Evolutionary conservation across 2,329 filamentous ascomycete species (phyloP), one percentile per base, ranked within the genome.

Genomic region (Thermoascus crustaceus): DNA sequence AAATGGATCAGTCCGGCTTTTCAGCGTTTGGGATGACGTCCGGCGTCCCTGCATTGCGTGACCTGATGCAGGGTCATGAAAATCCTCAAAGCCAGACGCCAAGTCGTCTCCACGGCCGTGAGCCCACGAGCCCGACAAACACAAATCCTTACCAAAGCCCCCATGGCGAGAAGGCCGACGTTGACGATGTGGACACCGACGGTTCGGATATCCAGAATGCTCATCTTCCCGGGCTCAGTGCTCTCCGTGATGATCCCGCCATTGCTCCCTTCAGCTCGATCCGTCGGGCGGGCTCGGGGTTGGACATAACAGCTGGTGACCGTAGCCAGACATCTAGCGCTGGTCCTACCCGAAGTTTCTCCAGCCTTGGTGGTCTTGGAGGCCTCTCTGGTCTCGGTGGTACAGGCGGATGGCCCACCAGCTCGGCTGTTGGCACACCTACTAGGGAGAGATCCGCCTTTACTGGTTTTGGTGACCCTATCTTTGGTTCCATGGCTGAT

Each of bases 111-210:
- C 63, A 67, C 34, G 60, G 64, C 31, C 70, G 80, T 45, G 84
- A 86, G 39, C 82, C 84, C 0, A 76, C 85, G 53, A 96, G 89
- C 56, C 91, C 91, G 7, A 91, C 88, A 0, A 85, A 94, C 52
- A 96, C 91, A 3, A 98, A 98, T 54, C 91, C 91, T 2, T 98
- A 91, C 56, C 85, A 88, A 45, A 96, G 89, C 57, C 91, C 91
- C 2, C 78, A 83, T 5, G 83, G 81, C 23, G 82, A 87, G 17
- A 78, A 78, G 29, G 68, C 68, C 4, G 78, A 85, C 31, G 75
- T 75, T 11, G 73, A 78, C 40, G 73, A 75, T 44, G 69, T 72
- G 30, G 74, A 82, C 29, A 64, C 68, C 4, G 69, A 71, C 31
- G 73, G 72, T 17, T 68, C 72, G 31, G 69, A 73, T 42, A 68